Conservation (phyloP, 2,329 filamentous ascomycete genomes). For the Lomentospora prolificans region DNA sequence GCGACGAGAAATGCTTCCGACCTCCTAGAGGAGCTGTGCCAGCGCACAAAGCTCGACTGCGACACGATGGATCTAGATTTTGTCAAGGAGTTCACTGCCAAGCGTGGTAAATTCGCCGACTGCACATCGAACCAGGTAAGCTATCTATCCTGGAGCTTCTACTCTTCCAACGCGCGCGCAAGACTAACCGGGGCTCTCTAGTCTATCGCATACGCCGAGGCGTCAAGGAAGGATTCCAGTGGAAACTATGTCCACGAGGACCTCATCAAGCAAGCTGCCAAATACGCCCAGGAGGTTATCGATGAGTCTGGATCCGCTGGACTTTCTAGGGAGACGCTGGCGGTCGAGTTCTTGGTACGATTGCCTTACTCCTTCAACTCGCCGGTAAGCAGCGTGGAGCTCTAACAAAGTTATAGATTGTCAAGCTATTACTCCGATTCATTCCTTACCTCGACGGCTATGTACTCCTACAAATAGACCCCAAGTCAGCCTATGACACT, state of each 20-base stretch:
- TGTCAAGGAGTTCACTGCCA: slow-evolving; percentile 17
- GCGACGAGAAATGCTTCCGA: neutral
- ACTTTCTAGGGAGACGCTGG: slow-evolving; percentile 32
- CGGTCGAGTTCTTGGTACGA: slow-evolving; percentile 44
- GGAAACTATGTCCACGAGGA: slow-evolving; percentile 18
- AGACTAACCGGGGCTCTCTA: too few relatives aligned
- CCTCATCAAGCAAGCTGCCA: slow-evolving; percentile 19
- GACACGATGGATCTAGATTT: slow-evolving; percentile 24
- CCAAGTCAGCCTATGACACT: slow-evolving; percentile 41
- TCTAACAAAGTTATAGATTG: slow-evolving; percentile 30
- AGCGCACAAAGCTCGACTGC: slow-evolving; percentile 22
- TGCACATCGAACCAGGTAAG: slow-evolving; percentile 26
- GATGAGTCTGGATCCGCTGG: slow-evolving; percentile 13
- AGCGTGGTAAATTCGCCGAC: slow-evolving; percentile 24
- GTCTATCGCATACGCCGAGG: slow-evolving; percentile 24
- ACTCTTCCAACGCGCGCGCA: too few relatives aligned
- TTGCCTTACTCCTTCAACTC: neutral
- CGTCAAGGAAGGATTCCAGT: slow-evolving; percentile 16
- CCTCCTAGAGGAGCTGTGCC: slow-evolving; percentile 18
- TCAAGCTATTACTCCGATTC: slow-evolving; percentile 43
- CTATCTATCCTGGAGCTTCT: neutral
- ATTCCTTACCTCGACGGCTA: slow-evolving; percentile 37
- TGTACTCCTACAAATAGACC: slow-evolving; percentile 52
- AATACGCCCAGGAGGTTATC: slow-evolving; percentile 14
- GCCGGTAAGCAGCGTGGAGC: neutral